These are phyloP conservation scores for Sporothrix curviconia DNA, from an alignment of 2,329 filamentous ascomycete genomes.

Conservation along the genomic window DNA sequence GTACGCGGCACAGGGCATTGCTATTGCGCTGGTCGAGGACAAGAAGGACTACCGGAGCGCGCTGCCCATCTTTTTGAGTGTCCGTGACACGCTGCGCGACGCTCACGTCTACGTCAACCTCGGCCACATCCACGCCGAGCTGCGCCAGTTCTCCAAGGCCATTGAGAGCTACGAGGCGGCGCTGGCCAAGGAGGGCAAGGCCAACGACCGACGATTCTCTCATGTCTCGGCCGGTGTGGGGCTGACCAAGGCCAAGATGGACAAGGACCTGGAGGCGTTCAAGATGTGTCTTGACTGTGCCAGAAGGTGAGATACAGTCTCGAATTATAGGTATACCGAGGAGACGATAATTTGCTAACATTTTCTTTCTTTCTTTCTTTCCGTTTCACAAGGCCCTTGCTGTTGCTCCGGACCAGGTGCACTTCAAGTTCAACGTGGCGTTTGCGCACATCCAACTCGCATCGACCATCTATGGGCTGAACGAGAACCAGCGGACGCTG, in stretches of 20 bases:
- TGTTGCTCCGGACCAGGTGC: slow-evolving; percentile 73
- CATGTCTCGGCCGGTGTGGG: slow-evolving; percentile 83
- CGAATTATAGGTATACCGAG: background rate
- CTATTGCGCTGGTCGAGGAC: slow-evolving; percentile 89
- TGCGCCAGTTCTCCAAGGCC: slow-evolving; percentile 82
- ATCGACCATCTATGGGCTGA: slow-evolving; percentile 66
- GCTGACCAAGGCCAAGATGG: slow-evolving; percentile 67
- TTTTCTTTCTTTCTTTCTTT: background rate
- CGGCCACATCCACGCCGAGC: slow-evolving; percentile 84
- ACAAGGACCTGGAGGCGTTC: slow-evolving; percentile 53
- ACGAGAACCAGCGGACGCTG: slow-evolving; percentile 69
- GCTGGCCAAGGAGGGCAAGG: slow-evolving; percentile 67
- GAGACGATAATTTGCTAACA: background rate
- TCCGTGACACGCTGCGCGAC: slow-evolving; percentile 85
- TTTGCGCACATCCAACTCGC: slow-evolving; percentile 96
- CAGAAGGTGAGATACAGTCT: slow-evolving; percentile 45
- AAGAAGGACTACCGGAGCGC: slow-evolving; percentile 81
- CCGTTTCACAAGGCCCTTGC: slow-evolving; percentile 55
- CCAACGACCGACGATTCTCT: slow-evolving; percentile 70
- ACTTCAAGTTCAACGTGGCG: slow-evolving; percentile 95
- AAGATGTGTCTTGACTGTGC: slow-evolving; percentile 54
- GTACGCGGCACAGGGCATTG: slow-evolving; percentile 91
- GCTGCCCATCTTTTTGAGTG: slow-evolving; percentile 80
- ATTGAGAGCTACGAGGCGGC: slow-evolving; percentile 93
- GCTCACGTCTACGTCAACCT: slow-evolving; percentile 86